Base-by-base conservation (phyloP, 2,329 filamentous ascomycete genomes). In the Colletotrichum destructivum region DNA sequence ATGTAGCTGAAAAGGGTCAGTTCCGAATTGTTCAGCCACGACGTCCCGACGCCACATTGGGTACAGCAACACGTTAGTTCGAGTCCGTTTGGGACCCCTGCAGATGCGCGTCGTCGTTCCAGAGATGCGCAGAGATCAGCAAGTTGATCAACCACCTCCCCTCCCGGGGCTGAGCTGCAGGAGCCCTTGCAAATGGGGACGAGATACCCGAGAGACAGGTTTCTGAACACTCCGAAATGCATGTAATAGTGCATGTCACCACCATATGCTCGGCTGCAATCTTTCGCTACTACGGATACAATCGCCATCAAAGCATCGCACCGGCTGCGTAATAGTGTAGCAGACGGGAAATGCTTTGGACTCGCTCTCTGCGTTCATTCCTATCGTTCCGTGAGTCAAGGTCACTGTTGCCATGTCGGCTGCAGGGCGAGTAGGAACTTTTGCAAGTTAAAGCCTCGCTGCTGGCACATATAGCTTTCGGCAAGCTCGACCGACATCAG, bases 161-260 rank as follows among this genome's bases (percentile, higher is more conserved):
- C 15, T 51, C 49, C n/a, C 49, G 18, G 49, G 59, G 40, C 42
- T 23, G 55, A 72, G 23, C 42, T 51, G 51, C 64, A 62, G 57
- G 38, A 47, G 26, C 16, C 26, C 35, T 46, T 57, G 51, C 11
- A 56, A 52, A 59, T 18, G 38, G 18, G 54, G 42, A 40, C 38
- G 6, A 35, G 26, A 31, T 68, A 60, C 11, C 11, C 46, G 40
- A 51, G 21, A 49, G 13, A 54, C 9, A 23, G 26, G 8, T n/a
- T 44, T 9, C 13, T 3, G 59, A 38, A 38, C 21, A 15, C 57
- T 16, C n/a, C 8, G 44, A 18, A 26, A 47, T 31, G 38, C 42
- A 46, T 38, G 46, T 52, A 38, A 13, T 49, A 38, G 13, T 49
- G 9, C 11, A 26, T 23, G n/a, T 40, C 40, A 16, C 52, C 52